Base-by-base conservation (phyloP, 1,284 basidiomycete genomes). In the Microbotryum lychnidis-dioicae region DNA sequence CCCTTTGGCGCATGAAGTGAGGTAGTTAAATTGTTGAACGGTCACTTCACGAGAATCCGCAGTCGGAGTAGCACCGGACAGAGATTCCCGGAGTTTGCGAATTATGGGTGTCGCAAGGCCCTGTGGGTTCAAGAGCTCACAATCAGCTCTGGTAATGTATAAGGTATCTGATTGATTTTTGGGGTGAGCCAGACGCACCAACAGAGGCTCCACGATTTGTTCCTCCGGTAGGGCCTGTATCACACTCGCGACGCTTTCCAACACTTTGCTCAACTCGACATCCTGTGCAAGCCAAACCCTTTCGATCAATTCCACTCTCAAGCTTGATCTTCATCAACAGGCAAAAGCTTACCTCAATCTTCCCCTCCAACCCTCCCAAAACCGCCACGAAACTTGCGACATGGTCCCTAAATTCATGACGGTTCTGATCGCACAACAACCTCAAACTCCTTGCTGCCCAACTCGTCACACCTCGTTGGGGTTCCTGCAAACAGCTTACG, bases 191-290 rank as follows among this genome's bases (percentile, higher is more conserved):
- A 8, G 50, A 50, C 60, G 57, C 47, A 60, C 68, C 23, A 70
- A 45, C 20, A 72, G 52, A 0, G 70, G 69, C 33, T 67, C 65
- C 10, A 69, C 56, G 3, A 60, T 60, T 27, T 60, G 52, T 8
- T 53, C 58, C 21, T 48, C 47, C 8, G 68, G 65, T 18, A 73
- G 47, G 4, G 72, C 72, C 50, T 73, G 71, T 16, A 73, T 61
- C 21, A 73, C 71, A 23, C 69, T 71, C 9, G 69, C 67, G 1
- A 73, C 72, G 21, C 69, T 64, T 33, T 71, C 71, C 10, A 73
- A 53, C 10, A 73, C 72, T 56, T 69, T 71, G 10, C 63, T 63
- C n/a, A 71, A 68, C 48, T 73, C 71, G 29, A 63, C 54, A 42
- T 67, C 54, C 64, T 69, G 48, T n/a, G n/a, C 50, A 6, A 46